These are phyloP conservation scores for Triglochin maritima DNA, from an alignment of 106 monocot species.

Conservation along the genomic window DNA sequence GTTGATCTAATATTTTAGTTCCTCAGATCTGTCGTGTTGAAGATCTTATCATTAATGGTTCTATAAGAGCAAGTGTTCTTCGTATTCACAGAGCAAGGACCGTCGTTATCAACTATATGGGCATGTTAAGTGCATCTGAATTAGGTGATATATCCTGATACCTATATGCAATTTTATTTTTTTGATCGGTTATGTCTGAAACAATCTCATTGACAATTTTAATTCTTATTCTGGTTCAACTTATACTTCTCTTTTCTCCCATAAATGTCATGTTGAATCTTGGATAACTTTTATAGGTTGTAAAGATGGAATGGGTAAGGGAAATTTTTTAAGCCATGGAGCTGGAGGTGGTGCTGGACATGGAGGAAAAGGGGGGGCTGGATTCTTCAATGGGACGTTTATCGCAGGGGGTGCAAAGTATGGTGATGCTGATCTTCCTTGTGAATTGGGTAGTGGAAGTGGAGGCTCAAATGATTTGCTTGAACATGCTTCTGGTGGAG, in stretches of 20 bases:
- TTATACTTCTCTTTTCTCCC: not conserved
- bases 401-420: conserved; percentile 66
- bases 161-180: too few species aligned
- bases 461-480: conserved; percentile 39
- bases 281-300: conserved; percentile 42
- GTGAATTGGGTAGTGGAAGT: conserved; percentile 91
- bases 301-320: conserved; percentile 79
- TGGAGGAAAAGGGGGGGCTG: conserved; percentile 84
- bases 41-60: conserved; percentile 53
- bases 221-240: not conserved
- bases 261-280: not conserved
- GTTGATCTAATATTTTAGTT: conserved; percentile 1
- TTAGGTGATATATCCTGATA: conserved; percentile 45
- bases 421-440: conserved; percentile 85
- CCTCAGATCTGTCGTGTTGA: conserved; percentile 90
- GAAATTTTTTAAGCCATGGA: conserved; percentile 61
- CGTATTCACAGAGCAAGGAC: conserved; percentile 92
- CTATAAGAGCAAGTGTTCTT: conserved; percentile 69
- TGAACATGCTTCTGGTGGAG: conserved; percentile 70
- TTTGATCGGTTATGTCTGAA: not conserved
- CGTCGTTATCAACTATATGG: conserved; percentile 43
- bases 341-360: conserved; percentile 95
- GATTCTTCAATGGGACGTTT: conserved; percentile 60
- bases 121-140: conserved; percentile 65
- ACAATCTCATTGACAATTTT: not conserved